Evolutionary conservation across 192 early-diverging fungal genomes (phyloP).

Genomic region (Mortierella claussenii): DNA sequence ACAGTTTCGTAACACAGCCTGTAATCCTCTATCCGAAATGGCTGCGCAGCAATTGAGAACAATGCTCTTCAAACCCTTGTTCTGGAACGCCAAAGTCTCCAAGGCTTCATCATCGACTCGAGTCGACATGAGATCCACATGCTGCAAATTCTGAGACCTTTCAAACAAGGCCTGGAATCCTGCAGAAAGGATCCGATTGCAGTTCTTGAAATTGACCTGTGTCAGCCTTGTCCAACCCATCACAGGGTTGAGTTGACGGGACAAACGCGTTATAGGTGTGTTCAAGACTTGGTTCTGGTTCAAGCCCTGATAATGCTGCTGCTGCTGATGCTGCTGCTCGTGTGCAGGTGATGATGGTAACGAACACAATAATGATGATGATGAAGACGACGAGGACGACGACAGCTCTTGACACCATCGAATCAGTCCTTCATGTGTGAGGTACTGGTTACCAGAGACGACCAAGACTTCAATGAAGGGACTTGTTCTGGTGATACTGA

Average conservation of each 20-base stretch:
- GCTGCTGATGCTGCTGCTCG: too few species aligned
- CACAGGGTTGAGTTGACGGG: neutral
- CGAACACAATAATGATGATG: neutral
- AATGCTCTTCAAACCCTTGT: neutral
- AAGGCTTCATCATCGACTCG: constrained; percentile 24
- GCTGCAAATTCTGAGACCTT: neutral
- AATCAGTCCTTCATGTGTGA: constrained; percentile 25
- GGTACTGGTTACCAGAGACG: constrained; percentile 16
- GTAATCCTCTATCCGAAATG: constrained; percentile 14
- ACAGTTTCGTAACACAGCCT: constrained; percentile 1
- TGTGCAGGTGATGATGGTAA: too few species aligned
- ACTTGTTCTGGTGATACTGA: constrained; percentile 19
- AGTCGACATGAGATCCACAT: constrained; percentile 24
- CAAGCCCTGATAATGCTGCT: too few species aligned
- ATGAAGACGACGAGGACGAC: neutral
- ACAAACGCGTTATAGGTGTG: too few species aligned
- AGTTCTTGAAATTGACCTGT: constrained; percentile 30
- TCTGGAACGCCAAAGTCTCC: constrained; percentile 2
- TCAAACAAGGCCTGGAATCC: constrained; percentile 28
- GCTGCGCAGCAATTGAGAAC: constrained; percentile 26
- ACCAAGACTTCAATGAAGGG: constrained; percentile 17
- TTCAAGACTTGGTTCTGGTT: too few species aligned
- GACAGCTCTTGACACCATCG: constrained; percentile 23
- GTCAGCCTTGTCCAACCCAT: constrained; percentile 27
- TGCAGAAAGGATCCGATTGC: constrained; percentile 15